Base-by-base conservation (phyloP, 768 basidiomycete genomes). In the Tricholoma bakamatsutake region DNA sequence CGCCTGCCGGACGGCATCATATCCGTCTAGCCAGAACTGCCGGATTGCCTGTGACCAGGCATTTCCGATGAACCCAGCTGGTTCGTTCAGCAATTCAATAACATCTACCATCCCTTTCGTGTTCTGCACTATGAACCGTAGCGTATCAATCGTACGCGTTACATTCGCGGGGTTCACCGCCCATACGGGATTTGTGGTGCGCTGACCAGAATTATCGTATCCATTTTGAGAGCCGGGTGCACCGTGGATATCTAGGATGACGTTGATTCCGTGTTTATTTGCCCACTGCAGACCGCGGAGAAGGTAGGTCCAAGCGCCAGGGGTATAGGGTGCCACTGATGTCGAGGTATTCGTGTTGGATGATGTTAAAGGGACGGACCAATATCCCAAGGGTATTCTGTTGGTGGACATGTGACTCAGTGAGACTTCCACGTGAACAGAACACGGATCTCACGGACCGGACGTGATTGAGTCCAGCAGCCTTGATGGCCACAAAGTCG, bases 161-260 rank as follows among this genome's bases (percentile, higher is more conserved):
- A 80, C 63, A 46, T 83, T 74, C n/a, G 79, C 71, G 28, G 80
- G 72, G 46, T 72, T 76, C 1, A 69, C 55, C 1, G 77, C 84
- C 84, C 85, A 90, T 45, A 73, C 66, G 2, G 86, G 81, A 51
- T 72, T 71, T 18, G 66, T 61, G 0, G 80, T 84, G 31, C 80
- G 73, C 64, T 84, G 84, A 1, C 88, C 87, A 7, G 86, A 88
- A 67, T 88, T 90, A 68, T 89, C 88, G 67, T 82, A 88, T 2
- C 87, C 86, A 58, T 78, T 81, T 56, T 79, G 77, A n/a, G 76
- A 78, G 24, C 82, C 85, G 0, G 87, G 84, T 4, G 83, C 87
- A 27, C 87, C 88, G 64, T 92, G 90, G 11, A 87, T 74, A 68
- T 92, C 91, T 39, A 93, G 63, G 57, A 93, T 83, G 55, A 89